phyloP scores from a whole-genome alignment of 202 grass and related monocot genomes.

The Eragrostis tef region DNA sequence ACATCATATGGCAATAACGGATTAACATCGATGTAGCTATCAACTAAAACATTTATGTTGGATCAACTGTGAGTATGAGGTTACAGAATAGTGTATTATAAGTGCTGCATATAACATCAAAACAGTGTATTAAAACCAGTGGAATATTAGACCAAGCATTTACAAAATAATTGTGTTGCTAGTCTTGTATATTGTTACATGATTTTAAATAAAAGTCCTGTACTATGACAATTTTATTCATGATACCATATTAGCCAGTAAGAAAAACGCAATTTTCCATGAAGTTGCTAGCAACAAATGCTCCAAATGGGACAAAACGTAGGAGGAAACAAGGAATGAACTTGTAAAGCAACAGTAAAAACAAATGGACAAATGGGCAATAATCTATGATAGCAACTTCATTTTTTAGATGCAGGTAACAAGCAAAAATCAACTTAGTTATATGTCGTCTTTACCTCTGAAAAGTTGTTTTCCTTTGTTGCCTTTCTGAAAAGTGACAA shows the following conservation, averaged over 20 bases:
- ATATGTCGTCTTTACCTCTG: slow-evolving; percentile 66
- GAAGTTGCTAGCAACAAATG: not conserved
- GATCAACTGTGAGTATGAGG: not conserved
- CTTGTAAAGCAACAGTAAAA: slow-evolving; percentile 4
- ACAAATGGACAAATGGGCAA: slow-evolving; percentile 4
- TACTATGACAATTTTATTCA: slow-evolving; percentile 2
- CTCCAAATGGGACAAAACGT: slow-evolving; percentile 21
- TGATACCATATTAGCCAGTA: slow-evolving; percentile 17
- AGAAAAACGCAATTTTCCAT: slow-evolving; percentile 10
- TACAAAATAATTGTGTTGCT: not conserved
- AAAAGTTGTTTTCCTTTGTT: slow-evolving; percentile 59
- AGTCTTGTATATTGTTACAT: not conserved
- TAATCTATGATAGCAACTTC: slow-evolving; percentile 29
- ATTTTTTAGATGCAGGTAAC: not conserved
- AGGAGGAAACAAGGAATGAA: slow-evolving; percentile 25
- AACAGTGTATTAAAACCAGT: not conserved
- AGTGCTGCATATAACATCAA: not conserved
- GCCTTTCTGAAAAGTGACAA: slow-evolving; percentile 76
- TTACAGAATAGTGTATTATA: not conserved
- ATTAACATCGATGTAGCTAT: not conserved
- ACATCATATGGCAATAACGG: not conserved
- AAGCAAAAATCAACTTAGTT: slow-evolving; percentile 17
- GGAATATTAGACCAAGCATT: not conserved
- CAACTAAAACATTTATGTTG: not conserved
- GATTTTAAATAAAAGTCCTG: slow-evolving; percentile 23